Conservation (phyloP, 768 basidiomycete species). For the Naganishia antarctica region DNA sequence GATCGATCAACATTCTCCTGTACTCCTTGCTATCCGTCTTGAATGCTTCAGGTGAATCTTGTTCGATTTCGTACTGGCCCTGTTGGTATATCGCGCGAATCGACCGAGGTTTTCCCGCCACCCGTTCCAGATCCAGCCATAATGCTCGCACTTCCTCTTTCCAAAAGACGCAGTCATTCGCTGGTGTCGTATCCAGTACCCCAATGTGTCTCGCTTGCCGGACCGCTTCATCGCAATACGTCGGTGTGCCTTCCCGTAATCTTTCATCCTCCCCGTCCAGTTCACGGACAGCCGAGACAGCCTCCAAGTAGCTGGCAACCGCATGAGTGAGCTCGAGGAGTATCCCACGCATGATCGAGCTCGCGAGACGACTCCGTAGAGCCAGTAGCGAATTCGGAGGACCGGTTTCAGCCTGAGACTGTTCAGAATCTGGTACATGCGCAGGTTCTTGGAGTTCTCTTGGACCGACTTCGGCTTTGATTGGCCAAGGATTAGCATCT, state of each 20-base stretch:
- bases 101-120: conserved; percentile 1
- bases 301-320: conserved; percentile 7
- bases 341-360: conserved; percentile 9
- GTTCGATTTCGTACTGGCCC: not conserved
- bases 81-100: not conserved
- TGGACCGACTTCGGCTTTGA: too few relatives aligned
- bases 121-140: conserved; percentile 2
- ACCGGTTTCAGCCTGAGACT: not conserved
- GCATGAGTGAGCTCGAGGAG: conserved; percentile 20
- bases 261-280: not conserved
- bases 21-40: not conserved
- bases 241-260: not conserved
- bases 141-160: not conserved
- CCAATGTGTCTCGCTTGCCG: not conserved
- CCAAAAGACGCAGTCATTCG: conserved; percentile 6
- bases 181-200: not conserved
- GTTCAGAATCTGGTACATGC: too few relatives aligned
- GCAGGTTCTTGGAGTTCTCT: too few relatives aligned
- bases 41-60: not conserved
- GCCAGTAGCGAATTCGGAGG: conserved; percentile 11
- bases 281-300: not conserved
- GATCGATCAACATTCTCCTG: conserved; percentile 9
- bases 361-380: conserved; percentile 8
- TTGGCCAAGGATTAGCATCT: not conserved
- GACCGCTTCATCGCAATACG: conserved; percentile 8